phyloP scores from a whole-genome alignment of 1,284 basidiomycete species.

The Cryptococcus amylolentus region DNA sequence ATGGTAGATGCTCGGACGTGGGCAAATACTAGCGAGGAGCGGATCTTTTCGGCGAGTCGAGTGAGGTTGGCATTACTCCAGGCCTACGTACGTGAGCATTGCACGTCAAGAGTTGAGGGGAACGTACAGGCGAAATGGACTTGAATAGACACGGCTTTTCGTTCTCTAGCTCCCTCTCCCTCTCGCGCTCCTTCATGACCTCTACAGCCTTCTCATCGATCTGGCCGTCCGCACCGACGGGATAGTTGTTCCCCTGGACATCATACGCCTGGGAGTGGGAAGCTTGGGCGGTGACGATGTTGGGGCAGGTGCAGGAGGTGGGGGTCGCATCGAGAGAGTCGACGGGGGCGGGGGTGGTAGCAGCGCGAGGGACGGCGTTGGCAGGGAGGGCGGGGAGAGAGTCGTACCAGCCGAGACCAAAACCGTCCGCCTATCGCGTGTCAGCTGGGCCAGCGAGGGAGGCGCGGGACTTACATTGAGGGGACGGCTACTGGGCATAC shows the following conservation, averaged over 20 bases:
- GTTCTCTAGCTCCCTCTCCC: constrained; percentile 65
- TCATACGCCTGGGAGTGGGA: constrained; percentile 11
- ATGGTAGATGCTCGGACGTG: constrained; percentile 83
- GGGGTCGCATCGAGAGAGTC: constrained; percentile 10
- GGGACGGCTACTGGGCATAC: constrained; percentile 72
- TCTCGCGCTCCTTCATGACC: constrained; percentile 26
- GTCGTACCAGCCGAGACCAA: constrained; percentile 78
- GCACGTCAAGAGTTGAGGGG: not conserved
- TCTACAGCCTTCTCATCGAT: constrained; percentile 18
- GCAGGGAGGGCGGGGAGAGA: constrained; percentile 18
- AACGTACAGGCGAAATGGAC: constrained; percentile 79
- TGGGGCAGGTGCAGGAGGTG: constrained; percentile 5
- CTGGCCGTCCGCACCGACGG: constrained; percentile 1
- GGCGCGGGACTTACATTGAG: constrained; percentile 59
- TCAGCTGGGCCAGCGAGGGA: not conserved
- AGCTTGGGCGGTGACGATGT: constrained; percentile 1
- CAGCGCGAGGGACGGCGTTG: constrained; percentile 10
- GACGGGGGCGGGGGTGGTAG: constrained; percentile 3
- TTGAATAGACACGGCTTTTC: constrained; percentile 92
- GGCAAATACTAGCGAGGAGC: constrained; percentile 86
- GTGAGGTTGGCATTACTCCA: constrained; percentile 92
- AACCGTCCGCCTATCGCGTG: constrained; percentile 71
- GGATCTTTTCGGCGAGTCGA: constrained; percentile 88
- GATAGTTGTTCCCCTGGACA: not conserved
- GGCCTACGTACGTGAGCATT: constrained; percentile 56